These are phyloP conservation scores for Huntiella savannae DNA, from an alignment of 2,329 filamentous ascomycete genomes.

Conservation along the genomic window DNA sequence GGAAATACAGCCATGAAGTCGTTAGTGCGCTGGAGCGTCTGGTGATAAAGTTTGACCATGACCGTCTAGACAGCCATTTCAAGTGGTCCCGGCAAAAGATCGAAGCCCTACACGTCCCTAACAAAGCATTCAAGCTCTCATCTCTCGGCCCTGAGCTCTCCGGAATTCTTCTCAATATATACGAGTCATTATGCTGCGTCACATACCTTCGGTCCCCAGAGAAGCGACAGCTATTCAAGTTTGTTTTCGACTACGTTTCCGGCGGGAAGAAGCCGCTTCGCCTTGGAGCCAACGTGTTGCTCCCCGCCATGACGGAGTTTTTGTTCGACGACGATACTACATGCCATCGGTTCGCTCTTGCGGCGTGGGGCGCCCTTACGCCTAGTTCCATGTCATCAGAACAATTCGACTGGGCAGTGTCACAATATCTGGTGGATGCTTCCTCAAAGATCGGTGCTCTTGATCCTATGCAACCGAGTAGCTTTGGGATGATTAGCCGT, in stretches of 20 bases:
- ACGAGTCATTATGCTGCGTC: slow-evolving; percentile 73
- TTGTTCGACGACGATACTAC: slow-evolving; percentile 54
- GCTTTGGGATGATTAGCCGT: slow-evolving; percentile 34
- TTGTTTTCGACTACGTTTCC: slow-evolving; percentile 65
- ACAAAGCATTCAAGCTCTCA: slow-evolving; percentile 23
- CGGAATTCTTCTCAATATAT: slow-evolving; percentile 58
- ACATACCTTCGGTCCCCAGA: slow-evolving; percentile 46
- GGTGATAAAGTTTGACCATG: slow-evolving; percentile 40
- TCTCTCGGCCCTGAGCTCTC: slow-evolving; percentile 29
- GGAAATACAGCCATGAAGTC: slow-evolving; percentile 30
- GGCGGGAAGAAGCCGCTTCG: slow-evolving; percentile 56
- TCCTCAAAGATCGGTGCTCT: slow-evolving; percentile 41
- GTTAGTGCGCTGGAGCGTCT: slow-evolving; percentile 33
- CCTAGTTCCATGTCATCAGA: slow-evolving; percentile 41
- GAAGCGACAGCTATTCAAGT: slow-evolving; percentile 47
- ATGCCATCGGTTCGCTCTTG: slow-evolving; percentile 47
- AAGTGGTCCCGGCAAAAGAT: slow-evolving; percentile 24
- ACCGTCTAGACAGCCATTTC: slow-evolving; percentile 40
- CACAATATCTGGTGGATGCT: slow-evolving; percentile 48
- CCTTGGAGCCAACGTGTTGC: slow-evolving; percentile 48
- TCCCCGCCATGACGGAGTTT: slow-evolving; percentile 71
- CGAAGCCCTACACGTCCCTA: slow-evolving; percentile 2
- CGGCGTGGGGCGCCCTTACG: slow-evolving; percentile 47
- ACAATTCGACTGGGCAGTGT: slow-evolving; percentile 78
- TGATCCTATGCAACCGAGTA: slow-evolving; percentile 20